A percentile compares a stretch with the other conserved stretches of the same genome.
phyloP scores from a whole-genome alignment of 306 rosid species.

The Cotoneaster glaucophyllus region DNA sequence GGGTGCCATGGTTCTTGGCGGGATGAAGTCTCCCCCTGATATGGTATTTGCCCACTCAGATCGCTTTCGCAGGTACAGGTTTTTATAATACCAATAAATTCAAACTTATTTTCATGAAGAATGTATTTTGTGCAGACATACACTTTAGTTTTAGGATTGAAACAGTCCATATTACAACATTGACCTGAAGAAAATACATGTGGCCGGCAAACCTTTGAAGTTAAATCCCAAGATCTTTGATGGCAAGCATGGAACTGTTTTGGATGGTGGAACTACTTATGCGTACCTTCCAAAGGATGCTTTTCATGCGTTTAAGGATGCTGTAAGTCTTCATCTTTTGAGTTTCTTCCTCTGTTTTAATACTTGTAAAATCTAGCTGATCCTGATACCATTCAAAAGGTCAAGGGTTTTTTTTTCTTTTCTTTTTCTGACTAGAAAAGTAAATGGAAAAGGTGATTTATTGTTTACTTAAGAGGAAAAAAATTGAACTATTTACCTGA shows the following conservation, averaged over 20 bases:
- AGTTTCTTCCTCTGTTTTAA: neutral
- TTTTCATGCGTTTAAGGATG: constrained; percentile 32
- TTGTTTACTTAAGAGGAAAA: neutral
- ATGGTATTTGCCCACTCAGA: constrained; percentile 45
- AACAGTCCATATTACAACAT: constrained; percentile 53
- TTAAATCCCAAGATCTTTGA: constrained; percentile 33
- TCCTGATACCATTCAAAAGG: neutral
- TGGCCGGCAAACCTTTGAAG: constrained; percentile 40
- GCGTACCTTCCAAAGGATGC: constrained; percentile 46
- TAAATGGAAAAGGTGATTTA: neutral
- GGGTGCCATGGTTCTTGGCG: constrained; percentile 53
- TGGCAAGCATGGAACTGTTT: constrained; percentile 41
- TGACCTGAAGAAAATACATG: constrained; percentile 42
- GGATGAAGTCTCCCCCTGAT: constrained; percentile 33
- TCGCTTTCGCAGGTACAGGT: constrained; percentile 35
- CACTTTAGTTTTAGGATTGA: constrained; percentile 33
- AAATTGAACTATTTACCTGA: neutral
- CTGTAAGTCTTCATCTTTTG: constrained; percentile 26
- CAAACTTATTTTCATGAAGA: neutral
- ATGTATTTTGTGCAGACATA: constrained; percentile 28
- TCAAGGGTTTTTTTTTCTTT: neutral
- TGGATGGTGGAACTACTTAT: constrained; percentile 56
- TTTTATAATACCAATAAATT: neutral
- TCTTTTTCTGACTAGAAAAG: neutral
- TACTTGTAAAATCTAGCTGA: neutral